These are phyloP conservation scores for Physcomitrium patens DNA, from an alignment of 225 moss, liverwort and hornwort genomes.

Conservation along the genomic window DNA sequence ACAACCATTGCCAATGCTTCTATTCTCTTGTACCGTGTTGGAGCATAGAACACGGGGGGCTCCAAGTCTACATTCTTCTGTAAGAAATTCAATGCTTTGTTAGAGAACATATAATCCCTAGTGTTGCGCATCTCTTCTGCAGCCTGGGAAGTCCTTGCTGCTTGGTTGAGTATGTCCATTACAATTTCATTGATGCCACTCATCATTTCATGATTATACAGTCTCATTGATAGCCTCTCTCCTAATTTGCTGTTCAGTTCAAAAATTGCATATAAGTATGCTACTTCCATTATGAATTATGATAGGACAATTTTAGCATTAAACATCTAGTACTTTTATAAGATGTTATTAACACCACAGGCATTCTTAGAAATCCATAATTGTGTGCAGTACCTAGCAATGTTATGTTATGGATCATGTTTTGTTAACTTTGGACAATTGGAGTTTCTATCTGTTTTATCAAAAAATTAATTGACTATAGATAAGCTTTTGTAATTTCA, in stretches of 20 bases:
- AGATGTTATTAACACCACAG: too few relatives aligned
- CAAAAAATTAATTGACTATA: too few relatives aligned
- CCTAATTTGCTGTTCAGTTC: background rate
- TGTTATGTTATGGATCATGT: too few relatives aligned
- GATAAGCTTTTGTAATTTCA: too few relatives aligned
- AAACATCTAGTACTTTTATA: too few relatives aligned
- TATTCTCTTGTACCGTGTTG: constrained; percentile 39
- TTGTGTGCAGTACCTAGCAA: too few relatives aligned
- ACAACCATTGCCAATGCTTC: constrained; percentile 44
- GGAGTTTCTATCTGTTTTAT: too few relatives aligned
- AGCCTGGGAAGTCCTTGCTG: constrained; percentile 33
- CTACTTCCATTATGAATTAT: too few relatives aligned
- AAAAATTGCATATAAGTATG: too few relatives aligned
- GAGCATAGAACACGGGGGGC: constrained; percentile 45
- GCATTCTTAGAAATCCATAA: too few relatives aligned
- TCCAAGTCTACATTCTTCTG: constrained; percentile 35
- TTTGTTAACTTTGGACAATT: too few relatives aligned
- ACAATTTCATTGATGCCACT: constrained; percentile 43
- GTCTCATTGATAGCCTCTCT: constrained; percentile 26
- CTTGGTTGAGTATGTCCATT: background rate
- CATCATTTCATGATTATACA: constrained; percentile 41
- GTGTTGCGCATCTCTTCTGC: constrained; percentile 34
- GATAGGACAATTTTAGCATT: too few relatives aligned
- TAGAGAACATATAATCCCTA: constrained; percentile 38
- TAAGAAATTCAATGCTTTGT: constrained; percentile 44